Evolutionary conservation across 2,329 filamentous ascomycete genomes (phyloP).

Genomic region (Fusarium subglutinans): DNA sequence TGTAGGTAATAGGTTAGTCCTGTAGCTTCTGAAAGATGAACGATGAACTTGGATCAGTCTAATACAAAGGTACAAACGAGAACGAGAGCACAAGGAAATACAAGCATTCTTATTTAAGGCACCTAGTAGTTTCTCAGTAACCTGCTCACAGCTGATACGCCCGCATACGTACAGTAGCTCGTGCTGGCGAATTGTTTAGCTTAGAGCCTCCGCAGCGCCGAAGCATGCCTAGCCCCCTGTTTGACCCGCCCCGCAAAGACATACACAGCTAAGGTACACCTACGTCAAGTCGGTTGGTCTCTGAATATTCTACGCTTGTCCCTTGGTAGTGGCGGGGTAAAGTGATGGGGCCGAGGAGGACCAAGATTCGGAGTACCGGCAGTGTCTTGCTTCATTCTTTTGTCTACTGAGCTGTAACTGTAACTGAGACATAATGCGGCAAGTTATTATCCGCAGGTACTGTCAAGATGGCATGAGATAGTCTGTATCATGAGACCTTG

Average conservation of each 20-base stretch:
- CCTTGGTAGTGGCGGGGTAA: constrained; percentile 39
- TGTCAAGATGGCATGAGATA: background rate
- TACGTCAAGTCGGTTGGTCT: background rate
- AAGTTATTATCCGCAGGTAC: background rate
- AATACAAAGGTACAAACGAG: background rate
- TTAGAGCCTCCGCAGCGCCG: constrained; percentile 35
- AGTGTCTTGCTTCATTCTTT: background rate
- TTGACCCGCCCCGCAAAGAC: constrained; percentile 18
- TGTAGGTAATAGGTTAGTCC: background rate
- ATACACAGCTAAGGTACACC: background rate
- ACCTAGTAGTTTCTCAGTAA: constrained; percentile 10
- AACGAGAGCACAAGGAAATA: constrained; percentile 1
- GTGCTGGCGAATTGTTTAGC: constrained; percentile 12
- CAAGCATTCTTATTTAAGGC: constrained; percentile 20
- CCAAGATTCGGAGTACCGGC: constrained; percentile 19
- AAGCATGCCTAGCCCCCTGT: constrained; percentile 20
- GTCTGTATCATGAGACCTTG: constrained; percentile 12
- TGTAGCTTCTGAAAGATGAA: constrained; percentile 1
- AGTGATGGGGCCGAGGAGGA: constrained; percentile 6
- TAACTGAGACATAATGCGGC: background rate
- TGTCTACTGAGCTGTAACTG: background rate
- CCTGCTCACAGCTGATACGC: background rate
- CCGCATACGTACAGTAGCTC: constrained; percentile 19
- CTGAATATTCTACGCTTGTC: constrained; percentile 9
- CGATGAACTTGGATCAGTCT: background rate